These are phyloP conservation scores for Dipodascus albidus DNA, from an alignment of 805 yeast genomes.

Conservation along the genomic window DNA sequence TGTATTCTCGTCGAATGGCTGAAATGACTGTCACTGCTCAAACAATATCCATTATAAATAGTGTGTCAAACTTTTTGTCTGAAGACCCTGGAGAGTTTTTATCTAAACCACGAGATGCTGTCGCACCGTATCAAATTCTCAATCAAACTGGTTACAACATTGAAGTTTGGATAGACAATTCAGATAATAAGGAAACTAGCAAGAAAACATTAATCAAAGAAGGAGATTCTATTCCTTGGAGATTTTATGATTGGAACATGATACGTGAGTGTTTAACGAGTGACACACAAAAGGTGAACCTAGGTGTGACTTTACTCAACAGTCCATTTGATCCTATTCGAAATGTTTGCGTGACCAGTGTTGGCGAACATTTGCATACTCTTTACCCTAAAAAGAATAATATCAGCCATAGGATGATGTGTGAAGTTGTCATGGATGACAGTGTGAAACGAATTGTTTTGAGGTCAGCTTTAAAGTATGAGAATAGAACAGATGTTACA, in stretches of 20 bases:
- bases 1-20: conserved; percentile 64
- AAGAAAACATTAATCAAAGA: conserved; percentile 27
- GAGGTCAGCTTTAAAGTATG: conserved; percentile 61
- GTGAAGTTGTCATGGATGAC: conserved; percentile 56
- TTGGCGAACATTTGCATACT: conserved; percentile 70
- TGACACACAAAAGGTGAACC: conserved; percentile 44
- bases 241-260: conserved; percentile 87
- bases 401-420: conserved; percentile 62
- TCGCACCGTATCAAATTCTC: conserved; percentile 66
- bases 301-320: conserved; percentile 47
- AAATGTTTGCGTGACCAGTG: conserved; percentile 58
- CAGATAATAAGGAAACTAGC: conserved; percentile 19
- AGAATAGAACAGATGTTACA: conserved; percentile 54
- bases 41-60: conserved; percentile 65
- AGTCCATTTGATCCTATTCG: conserved; percentile 43
- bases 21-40: conserved; percentile 76
- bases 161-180: conserved; percentile 69
- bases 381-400: conserved; percentile 49
- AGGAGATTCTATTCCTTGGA: conserved; percentile 59
- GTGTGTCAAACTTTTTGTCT: conserved; percentile 40
- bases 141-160: conserved; percentile 81
- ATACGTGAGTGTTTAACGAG: conserved; percentile 71
- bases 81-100: conserved; percentile 16
- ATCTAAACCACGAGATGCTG: conserved; percentile 54
- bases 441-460: conserved; percentile 73